These are phyloP conservation scores for Phylloporus sp. DNA, from an alignment of 768 basidiomycete species.

Conservation along the genomic window DNA sequence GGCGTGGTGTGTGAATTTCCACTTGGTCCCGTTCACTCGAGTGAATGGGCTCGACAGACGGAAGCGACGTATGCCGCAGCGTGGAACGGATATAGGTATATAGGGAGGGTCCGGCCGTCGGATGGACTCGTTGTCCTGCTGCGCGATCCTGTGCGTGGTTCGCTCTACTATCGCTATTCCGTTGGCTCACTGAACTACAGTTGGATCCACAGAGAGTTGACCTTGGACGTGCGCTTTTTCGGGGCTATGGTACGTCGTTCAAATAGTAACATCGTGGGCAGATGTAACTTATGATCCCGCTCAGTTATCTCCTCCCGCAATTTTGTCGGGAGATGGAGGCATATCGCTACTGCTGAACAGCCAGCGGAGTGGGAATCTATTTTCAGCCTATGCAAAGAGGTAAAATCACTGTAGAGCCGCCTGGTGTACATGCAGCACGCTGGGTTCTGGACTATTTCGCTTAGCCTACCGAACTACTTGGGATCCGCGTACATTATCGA, in stretches of 20 bases:
- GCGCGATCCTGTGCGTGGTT: conserved; percentile 45
- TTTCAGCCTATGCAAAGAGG: conserved; percentile 48
- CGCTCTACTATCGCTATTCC: neutral
- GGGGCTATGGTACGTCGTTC: conserved; percentile 44
- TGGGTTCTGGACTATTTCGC: neutral
- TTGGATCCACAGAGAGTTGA: conserved; percentile 24
- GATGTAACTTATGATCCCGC: conserved; percentile 7
- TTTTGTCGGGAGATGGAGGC: conserved; percentile 47
- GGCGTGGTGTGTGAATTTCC: conserved; percentile 40
- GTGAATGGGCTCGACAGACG: conserved; percentile 33
- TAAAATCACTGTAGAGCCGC: conserved; percentile 13
- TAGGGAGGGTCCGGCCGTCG: conserved; percentile 53
- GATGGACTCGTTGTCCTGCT: conserved; percentile 58
- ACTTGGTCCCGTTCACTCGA: neutral
- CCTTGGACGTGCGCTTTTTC: conserved; percentile 38
- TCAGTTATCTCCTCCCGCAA: conserved; percentile 49
- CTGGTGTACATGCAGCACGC: neutral
- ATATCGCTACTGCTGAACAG: conserved; percentile 29
- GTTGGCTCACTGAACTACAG: conserved; percentile 12
- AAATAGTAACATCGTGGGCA: neutral
- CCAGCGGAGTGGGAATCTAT: conserved; percentile 47
- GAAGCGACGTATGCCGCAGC: conserved; percentile 44
- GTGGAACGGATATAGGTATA: conserved; percentile 55
- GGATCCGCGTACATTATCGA: neutral
- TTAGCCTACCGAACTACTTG: neutral